These are phyloP conservation scores for Tremella mesenterica DNA, from an alignment of 768 basidiomycete genomes.

Conservation along the genomic window DNA sequence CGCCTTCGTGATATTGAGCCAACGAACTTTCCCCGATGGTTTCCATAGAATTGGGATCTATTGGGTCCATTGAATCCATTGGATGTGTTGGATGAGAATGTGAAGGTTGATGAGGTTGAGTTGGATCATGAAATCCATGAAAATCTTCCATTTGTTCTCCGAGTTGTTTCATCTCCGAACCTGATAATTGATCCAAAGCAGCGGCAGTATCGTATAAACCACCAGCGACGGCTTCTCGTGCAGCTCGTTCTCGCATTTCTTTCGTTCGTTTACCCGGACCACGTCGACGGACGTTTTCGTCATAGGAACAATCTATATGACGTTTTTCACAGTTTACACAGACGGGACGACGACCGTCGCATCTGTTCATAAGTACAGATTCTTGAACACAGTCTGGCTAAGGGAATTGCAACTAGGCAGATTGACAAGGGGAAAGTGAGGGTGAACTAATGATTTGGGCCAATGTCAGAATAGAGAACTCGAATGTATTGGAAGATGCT, in stretches of 20 bases:
- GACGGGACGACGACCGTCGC: conserved; percentile 40
- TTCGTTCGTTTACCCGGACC: conserved; percentile 46
- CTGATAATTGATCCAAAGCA: background rate
- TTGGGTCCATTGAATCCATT: no score
- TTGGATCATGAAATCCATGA: no score
- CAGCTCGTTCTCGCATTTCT: conserved; percentile 27
- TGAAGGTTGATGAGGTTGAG: no score
- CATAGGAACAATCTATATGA: conserved; percentile 39
- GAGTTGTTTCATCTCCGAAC: background rate
- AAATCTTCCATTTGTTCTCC: no score
- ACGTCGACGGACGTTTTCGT: conserved; percentile 41
- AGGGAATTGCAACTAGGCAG: background rate
- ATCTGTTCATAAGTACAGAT: conserved; percentile 29
- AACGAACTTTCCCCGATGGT: no score
- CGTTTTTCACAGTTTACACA: conserved; percentile 43
- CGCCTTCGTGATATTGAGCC: no score
- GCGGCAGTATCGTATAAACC: conserved; percentile 11
- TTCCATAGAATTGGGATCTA: no score
- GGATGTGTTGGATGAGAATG: no score
- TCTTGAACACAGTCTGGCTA: background rate
- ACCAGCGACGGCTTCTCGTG: conserved; percentile 24
- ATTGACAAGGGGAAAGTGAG: no score
- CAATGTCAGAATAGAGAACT: no score
- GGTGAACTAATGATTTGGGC: no score
- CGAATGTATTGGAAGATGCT: no score